Conservation (phyloP, 2,329 filamentous ascomycete species). For the Scedosporium aurantiacum region DNA sequence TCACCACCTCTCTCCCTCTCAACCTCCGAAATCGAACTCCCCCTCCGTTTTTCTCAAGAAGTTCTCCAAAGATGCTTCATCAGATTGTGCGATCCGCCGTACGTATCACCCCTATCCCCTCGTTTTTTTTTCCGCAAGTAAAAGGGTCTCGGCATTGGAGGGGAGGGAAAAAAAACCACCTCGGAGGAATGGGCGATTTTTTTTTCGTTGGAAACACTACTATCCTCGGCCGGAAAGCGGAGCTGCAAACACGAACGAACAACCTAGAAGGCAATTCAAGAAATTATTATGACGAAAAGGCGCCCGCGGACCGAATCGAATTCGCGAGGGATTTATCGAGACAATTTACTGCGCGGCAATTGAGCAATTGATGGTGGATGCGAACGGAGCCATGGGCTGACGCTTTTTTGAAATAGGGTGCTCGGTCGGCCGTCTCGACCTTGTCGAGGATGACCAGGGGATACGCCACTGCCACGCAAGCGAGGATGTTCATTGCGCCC, state of each 20-base stretch:
- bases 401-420: neutral
- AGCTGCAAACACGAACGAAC: neutral
- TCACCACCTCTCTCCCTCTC: neutral
- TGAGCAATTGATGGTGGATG: neutral
- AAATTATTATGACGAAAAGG: neutral
- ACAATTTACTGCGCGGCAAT: neutral
- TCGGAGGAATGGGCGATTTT: slow-evolving; percentile 1
- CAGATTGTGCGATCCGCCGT: slow-evolving; percentile 5
- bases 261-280: neutral
- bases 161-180: neutral
- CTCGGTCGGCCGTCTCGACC: slow-evolving; percentile 5
- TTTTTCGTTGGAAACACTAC: neutral
- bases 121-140: neutral
- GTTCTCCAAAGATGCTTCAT: slow-evolving; percentile 6
- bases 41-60: neutral
- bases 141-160: neutral
- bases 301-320: neutral
- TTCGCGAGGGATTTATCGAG: neutral
- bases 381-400: neutral
- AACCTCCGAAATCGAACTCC: neutral
- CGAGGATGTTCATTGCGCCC: slow-evolving; percentile 48
- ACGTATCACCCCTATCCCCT: neutral
- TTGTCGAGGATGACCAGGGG: slow-evolving; percentile 6
- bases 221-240: neutral
- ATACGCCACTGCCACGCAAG: slow-evolving; percentile 26